A percentile compares a stretch with the other conserved stretches of the same genome.
phyloP scores from a whole-genome alignment of 352 stramenopile species.

The Globisporangium recalcitrans region DNA sequence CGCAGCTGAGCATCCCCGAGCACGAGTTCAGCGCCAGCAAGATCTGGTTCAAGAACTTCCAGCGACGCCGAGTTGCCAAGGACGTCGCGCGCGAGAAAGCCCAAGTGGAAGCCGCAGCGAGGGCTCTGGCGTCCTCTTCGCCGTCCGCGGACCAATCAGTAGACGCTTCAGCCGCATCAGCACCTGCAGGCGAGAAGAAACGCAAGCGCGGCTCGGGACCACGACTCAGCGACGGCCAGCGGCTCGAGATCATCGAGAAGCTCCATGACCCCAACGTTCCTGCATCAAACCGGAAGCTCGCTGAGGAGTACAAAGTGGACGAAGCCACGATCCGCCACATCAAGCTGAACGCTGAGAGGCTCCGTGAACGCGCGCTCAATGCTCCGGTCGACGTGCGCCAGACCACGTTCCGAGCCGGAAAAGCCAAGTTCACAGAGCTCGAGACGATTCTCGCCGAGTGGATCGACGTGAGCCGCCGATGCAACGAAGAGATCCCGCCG shows the following conservation, averaged over 20 bases:
- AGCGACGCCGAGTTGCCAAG: conserved; percentile 4
- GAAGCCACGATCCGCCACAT: conserved; percentile 17
- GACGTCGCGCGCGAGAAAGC: neutral
- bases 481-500: conserved; percentile 14
- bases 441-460: conserved; percentile 13
- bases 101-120: neutral
- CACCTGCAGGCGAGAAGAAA: neutral
- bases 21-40: conserved; percentile 15
- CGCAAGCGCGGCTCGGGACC: conserved; percentile 15
- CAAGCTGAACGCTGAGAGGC: conserved; percentile 10
- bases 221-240: conserved; percentile 13
- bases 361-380: conserved; percentile 5
- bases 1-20: conserved; percentile 1
- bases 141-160: neutral
- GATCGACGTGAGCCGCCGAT: conserved; percentile 15
- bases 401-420: conserved; percentile 10
- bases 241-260: conserved; percentile 16
- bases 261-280: conserved; percentile 5
- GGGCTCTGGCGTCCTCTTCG: neutral
- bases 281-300: conserved; percentile 15
- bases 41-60: conserved; percentile 14
- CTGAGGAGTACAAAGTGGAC: conserved; percentile 12
- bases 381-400: conserved; percentile 11
- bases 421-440: conserved; percentile 11
- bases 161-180: neutral